A percentile compares a stretch with the other conserved stretches of the same genome.
Evolutionary conservation across 2,329 filamentous ascomycete species (phyloP).

Genomic region (Fusarium bactridioides): DNA sequence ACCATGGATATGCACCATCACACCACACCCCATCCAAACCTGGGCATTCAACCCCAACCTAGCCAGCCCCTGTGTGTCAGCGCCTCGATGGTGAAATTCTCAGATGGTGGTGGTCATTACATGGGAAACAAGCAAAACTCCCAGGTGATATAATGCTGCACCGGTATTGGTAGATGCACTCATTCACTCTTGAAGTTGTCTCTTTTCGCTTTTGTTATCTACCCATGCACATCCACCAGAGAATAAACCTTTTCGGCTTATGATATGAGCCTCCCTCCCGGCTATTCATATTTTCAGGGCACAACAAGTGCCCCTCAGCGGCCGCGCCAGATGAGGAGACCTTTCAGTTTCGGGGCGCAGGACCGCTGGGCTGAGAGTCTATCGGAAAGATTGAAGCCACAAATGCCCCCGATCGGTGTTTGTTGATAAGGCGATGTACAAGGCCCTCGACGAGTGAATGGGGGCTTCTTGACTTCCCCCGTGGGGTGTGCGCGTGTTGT

Average conservation of each 20-base stretch:
- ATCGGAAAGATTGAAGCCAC: slow-evolving; percentile 28
- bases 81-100: slow-evolving; percentile 26
- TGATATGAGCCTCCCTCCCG: slow-evolving; percentile 1
- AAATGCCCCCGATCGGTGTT: neutral
- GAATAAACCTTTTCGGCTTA: neutral
- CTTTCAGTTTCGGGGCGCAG: slow-evolving; percentile 14
- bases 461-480: slow-evolving; percentile 3
- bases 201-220: slow-evolving; percentile 14
- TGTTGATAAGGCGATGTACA: slow-evolving; percentile 15
- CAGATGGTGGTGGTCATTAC: slow-evolving; percentile 30
- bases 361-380: slow-evolving; percentile 10
- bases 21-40: neutral
- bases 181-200: slow-evolving; percentile 14
- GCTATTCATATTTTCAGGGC: slow-evolving; percentile 1
- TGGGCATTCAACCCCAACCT: neutral
- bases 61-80: slow-evolving; percentile 15
- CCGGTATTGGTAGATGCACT: slow-evolving; percentile 1
- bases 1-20: slow-evolving; percentile 14
- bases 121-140: slow-evolving; percentile 22
- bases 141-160: slow-evolving; percentile 19
- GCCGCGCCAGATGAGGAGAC: neutral
- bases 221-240: neutral
- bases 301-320: slow-evolving; percentile 6
- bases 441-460: neutral
- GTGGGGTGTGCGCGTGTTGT: slow-evolving; percentile 14